phyloP scores from a whole-genome alignment of 1,284 basidiomycete genomes.

The Ceratobasidium sp. region DNA sequence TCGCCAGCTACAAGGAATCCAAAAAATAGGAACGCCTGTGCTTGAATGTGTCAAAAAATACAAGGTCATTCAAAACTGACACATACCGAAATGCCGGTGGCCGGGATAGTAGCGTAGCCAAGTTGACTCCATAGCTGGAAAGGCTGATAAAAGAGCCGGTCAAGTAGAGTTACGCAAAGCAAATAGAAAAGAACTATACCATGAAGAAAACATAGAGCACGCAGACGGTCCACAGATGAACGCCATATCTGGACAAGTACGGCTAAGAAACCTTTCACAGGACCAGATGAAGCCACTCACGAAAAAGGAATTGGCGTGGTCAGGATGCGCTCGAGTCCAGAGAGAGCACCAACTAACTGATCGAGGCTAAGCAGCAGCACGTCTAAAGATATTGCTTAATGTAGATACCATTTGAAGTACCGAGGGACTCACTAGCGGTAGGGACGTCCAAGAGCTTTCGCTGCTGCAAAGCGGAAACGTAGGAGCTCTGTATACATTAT shows the following conservation, averaged over 20 bases:
- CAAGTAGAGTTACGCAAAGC: neutral
- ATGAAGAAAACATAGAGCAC: constrained; percentile 63
- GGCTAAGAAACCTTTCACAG: neutral
- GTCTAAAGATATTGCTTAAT: constrained; percentile 58
- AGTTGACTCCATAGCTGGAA: constrained; percentile 76
- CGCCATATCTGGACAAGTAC: constrained; percentile 65
- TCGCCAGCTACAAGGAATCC: constrained; percentile 56
- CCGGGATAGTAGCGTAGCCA: constrained; percentile 75
- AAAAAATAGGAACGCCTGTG: constrained; percentile 57
- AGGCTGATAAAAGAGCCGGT: constrained; percentile 60
- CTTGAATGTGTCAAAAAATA: constrained; percentile 44
- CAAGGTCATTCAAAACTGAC: constrained; percentile 8
- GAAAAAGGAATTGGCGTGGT: constrained; percentile 86
- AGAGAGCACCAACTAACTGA: constrained; percentile 74
- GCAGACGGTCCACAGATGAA: constrained; percentile 75
- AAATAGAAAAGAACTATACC: constrained; percentile 55
- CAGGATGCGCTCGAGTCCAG: constrained; percentile 79
- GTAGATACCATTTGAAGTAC: neutral
- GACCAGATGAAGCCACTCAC: constrained; percentile 56
- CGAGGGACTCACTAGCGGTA: constrained; percentile 62
- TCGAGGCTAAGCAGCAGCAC: constrained; percentile 66
- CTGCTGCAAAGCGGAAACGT: constrained; percentile 70
- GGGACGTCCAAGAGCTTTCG: constrained; percentile 74
- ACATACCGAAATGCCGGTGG: constrained; percentile 49
- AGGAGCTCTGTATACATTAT: constrained; percentile 67